phyloP scores from a whole-genome alignment of 2,329 filamentous ascomycete species.

The Colletotrichum costaricense region DNA sequence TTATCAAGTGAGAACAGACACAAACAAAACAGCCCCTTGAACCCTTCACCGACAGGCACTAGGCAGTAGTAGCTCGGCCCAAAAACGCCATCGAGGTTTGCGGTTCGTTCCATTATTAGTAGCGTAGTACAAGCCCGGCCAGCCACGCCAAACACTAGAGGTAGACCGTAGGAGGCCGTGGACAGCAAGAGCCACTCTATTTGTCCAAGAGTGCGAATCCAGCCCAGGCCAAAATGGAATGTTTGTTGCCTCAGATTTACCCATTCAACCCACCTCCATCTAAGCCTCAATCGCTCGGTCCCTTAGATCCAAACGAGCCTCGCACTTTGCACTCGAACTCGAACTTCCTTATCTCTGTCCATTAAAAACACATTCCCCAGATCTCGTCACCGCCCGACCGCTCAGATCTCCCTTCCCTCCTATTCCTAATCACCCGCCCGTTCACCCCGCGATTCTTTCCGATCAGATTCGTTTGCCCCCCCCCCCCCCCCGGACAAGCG shows the following conservation, averaged over 20 bases:
- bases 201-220: too few relatives aligned
- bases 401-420: slow-evolving; percentile 19
- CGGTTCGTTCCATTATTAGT: neutral
- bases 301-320: neutral
- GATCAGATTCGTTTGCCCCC: neutral
- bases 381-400: slow-evolving; percentile 21
- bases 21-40: too few relatives aligned
- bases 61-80: neutral
- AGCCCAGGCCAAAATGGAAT: neutral
- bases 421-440: neutral
- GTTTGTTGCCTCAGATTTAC: neutral
- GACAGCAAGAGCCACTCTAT: neutral
- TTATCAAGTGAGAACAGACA: too few relatives aligned
- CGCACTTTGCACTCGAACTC: neutral
- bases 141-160: neutral
- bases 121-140: neutral
- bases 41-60: slow-evolving; percentile 3
- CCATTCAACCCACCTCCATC: neutral
- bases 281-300: neutral
- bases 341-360: neutral
- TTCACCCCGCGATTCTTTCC: slow-evolving; percentile 9
- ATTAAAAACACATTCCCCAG: neutral
- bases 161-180: too few relatives aligned
- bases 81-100: neutral
- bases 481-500: neutral